Conservation (phyloP, 306 rosid species). For the Mucuna pruriens region DNA sequence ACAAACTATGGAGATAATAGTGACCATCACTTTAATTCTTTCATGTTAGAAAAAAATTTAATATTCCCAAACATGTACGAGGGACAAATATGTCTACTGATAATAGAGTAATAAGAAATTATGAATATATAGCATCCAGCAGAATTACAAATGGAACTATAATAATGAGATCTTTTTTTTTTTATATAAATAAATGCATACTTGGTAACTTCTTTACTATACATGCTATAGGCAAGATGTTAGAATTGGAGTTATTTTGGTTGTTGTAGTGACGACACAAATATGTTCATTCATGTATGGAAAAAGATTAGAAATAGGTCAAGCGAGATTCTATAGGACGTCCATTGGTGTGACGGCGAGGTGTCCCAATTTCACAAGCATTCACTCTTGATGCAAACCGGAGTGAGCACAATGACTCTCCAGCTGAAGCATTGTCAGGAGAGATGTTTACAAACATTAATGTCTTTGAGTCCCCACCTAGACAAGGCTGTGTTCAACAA, state of each 20-base stretch:
- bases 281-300: slow-evolving; percentile 22
- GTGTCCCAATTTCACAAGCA: slow-evolving; percentile 92
- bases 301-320: slow-evolving; percentile 65
- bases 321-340: slow-evolving; percentile 66
- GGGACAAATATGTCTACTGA: not conserved
- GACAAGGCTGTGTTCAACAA: slow-evolving; percentile 83
- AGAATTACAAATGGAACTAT: slow-evolving; percentile 17
- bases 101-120: not conserved
- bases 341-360: slow-evolving; percentile 78
- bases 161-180: not conserved
- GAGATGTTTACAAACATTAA: slow-evolving; percentile 93
- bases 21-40: not conserved
- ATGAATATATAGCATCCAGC: not conserved
- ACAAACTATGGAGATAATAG: not conserved
- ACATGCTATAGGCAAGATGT: slow-evolving; percentile 65
- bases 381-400: slow-evolving; percentile 94
- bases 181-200: not conserved
- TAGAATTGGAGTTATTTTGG: slow-evolving; percentile 62
- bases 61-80: not conserved
- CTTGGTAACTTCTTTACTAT: slow-evolving; percentile 53
- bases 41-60: not conserved
- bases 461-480: slow-evolving; percentile 96
- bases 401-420: slow-evolving; percentile 91
- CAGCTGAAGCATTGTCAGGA: slow-evolving; percentile 75
- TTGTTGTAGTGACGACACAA: slow-evolving; percentile 34